These are phyloP conservation scores for Schizosaccharomyces lindneri DNA, from an alignment of 805 yeast genomes.

Conservation along the genomic window DNA sequence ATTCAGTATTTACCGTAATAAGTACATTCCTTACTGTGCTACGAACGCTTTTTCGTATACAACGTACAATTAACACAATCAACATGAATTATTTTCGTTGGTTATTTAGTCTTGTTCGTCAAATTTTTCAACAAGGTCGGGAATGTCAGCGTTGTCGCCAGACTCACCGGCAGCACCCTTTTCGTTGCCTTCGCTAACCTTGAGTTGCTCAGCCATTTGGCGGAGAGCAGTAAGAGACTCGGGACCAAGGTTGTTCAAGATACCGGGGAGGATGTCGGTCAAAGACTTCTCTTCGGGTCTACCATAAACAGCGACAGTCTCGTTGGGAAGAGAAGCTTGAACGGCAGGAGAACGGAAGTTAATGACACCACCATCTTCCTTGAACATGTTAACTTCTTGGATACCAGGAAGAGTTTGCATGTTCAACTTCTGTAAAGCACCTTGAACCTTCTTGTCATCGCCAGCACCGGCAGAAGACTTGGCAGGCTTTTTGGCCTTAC, in stretches of 20 bases:
- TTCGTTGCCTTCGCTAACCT: slow-evolving; percentile 25
- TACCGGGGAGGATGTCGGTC: slow-evolving; percentile 78
- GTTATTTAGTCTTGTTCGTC: slow-evolving; percentile 30
- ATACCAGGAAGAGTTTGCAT: slow-evolving; percentile 72
- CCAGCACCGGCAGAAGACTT: slow-evolving; percentile 35
- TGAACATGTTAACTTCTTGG: slow-evolving; percentile 94
- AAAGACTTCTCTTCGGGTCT: slow-evolving; percentile 78
- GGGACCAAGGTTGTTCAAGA: slow-evolving; percentile 87
- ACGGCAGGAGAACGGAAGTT: slow-evolving; percentile 93
- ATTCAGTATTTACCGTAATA: no score
- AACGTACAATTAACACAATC: background rate
- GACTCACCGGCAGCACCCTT: slow-evolving; percentile 25
- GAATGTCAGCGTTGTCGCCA: slow-evolving; percentile 26
- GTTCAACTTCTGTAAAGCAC: slow-evolving; percentile 65
- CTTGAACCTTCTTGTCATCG: slow-evolving; percentile 79
- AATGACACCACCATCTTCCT: slow-evolving; percentile 83
- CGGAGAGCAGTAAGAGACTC: slow-evolving; percentile 78
- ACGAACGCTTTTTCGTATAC: no score
- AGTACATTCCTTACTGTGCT: no score
- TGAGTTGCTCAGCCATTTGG: slow-evolving; percentile 71
- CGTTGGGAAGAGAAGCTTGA: slow-evolving; percentile 72
- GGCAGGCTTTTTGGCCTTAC: slow-evolving; percentile 58
- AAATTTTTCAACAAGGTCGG: slow-evolving; percentile 62
- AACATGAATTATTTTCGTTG: background rate
- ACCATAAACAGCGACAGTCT: slow-evolving; percentile 88